Evolutionary conservation across 176 grass and related monocot species (phyloP).

Genomic region (Oryza meyeriana): DNA sequence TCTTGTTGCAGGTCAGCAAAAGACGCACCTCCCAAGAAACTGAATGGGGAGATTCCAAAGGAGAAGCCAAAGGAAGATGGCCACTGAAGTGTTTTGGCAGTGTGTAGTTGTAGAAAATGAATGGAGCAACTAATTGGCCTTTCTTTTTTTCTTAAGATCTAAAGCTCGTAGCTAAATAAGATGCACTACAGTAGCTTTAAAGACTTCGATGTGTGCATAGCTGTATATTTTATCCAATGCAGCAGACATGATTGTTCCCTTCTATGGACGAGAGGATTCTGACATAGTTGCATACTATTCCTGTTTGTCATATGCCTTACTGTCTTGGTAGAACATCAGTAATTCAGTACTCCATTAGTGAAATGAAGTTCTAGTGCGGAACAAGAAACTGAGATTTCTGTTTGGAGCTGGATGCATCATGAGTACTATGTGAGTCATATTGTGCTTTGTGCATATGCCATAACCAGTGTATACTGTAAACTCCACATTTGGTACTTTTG

Average conservation of each 20-base stretch:
- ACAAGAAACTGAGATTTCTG: background rate
- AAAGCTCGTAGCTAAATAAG: background rate
- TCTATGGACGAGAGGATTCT: background rate
- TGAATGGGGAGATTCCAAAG: conserved; percentile 37
- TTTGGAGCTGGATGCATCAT: background rate
- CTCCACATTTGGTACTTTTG: too few relatives aligned
- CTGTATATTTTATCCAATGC: background rate
- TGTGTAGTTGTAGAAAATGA: background rate
- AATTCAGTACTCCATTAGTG: background rate
- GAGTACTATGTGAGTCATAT: too few relatives aligned
- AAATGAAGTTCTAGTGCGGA: background rate
- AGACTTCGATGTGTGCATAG: background rate
- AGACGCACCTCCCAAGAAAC: conserved; percentile 39
- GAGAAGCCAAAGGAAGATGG: conserved; percentile 42
- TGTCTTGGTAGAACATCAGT: background rate
- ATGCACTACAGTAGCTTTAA: background rate
- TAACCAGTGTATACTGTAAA: too few relatives aligned
- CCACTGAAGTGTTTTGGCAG: conserved; percentile 16
- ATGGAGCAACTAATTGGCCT: background rate
- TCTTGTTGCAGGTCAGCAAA: conserved; percentile 37
- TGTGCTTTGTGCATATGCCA: background rate
- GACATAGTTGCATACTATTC: background rate
- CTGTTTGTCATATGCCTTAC: background rate
- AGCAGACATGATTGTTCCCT: background rate
- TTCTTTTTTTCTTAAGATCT: background rate